Percentiles rank a stretch among this genome's conserved stretches.
Conservation (phyloP, 2,329 filamentous ascomycete genomes). For the Harringtonia aguacate region DNA sequence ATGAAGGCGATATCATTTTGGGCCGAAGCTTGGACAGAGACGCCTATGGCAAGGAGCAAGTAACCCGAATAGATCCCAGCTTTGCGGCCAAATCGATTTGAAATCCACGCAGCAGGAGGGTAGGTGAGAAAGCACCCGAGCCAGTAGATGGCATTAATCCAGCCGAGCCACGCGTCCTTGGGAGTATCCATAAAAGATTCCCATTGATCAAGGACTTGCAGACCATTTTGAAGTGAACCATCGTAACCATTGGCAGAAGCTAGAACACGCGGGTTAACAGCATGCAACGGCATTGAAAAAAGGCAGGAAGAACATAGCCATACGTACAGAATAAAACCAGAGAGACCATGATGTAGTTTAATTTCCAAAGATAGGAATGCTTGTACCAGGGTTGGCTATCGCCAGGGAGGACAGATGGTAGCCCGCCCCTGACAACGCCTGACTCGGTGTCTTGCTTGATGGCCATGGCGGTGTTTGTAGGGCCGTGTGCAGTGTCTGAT, state of each 20-base stretch:
- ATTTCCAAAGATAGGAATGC: background rate
- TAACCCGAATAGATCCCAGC: conserved; percentile 23
- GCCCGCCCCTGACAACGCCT: background rate
- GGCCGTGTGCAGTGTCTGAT: no score
- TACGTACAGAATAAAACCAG: background rate
- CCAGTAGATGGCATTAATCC: conserved; percentile 21
- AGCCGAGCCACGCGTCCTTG: conserved; percentile 24
- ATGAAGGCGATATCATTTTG: conserved; percentile 19
- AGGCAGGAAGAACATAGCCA: background rate
- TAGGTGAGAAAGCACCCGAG: conserved; percentile 17
- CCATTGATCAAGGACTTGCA: conserved; percentile 26
- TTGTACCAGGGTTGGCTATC: background rate
- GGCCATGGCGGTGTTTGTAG: no score
- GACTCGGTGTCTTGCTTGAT: no score
- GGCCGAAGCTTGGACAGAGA: conserved; percentile 21
- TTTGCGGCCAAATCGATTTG: conserved; percentile 27
- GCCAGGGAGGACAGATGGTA: background rate
- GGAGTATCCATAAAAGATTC: conserved; percentile 22
- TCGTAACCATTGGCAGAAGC: conserved; percentile 8
- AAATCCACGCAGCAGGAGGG: conserved; percentile 10
- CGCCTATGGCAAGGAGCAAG: conserved; percentile 18
- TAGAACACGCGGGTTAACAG: no score
- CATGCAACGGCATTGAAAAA: background rate
- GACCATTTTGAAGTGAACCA: conserved; percentile 26
- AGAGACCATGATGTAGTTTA: background rate